These are phyloP conservation scores for Mycena chlorophos DNA, from an alignment of 768 basidiomycete genomes.

Conservation along the genomic window DNA sequence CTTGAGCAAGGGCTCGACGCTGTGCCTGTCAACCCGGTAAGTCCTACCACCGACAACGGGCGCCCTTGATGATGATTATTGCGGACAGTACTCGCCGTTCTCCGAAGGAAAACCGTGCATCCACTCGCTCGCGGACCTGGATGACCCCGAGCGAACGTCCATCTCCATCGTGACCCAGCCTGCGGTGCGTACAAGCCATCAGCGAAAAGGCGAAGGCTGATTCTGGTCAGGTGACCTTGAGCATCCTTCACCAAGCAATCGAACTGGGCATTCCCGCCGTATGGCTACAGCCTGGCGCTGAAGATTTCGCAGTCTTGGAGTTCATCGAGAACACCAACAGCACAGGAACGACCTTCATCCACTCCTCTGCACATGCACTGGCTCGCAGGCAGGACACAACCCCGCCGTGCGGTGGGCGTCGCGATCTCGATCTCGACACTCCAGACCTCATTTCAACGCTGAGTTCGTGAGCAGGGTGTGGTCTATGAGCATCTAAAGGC, in stretches of 20 bases:
- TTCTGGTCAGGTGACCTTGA: slow-evolving; percentile 54
- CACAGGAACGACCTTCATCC: slow-evolving; percentile 10
- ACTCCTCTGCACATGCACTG: neutral
- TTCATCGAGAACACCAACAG: slow-evolving; percentile 12
- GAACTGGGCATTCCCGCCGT: slow-evolving; percentile 46
- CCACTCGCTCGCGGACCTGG: slow-evolving; percentile 40
- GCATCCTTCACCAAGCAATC: slow-evolving; percentile 48
- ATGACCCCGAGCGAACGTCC: slow-evolving; percentile 46
- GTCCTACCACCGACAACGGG: neutral
- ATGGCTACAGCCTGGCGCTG: slow-evolving; percentile 70
- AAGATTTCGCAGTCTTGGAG: slow-evolving; percentile 40
- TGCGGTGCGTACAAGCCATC: slow-evolving; percentile 33
- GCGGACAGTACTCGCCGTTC: slow-evolving; percentile 22
- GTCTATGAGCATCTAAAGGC: neutral
- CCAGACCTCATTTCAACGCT: slow-evolving; percentile 17
- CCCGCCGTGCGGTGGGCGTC: neutral
- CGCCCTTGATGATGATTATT: neutral
- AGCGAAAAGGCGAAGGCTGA: neutral
- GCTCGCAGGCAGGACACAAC: neutral
- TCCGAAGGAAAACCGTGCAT: slow-evolving; percentile 48
- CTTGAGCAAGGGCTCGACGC: slow-evolving; percentile 44
- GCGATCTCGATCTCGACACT: neutral
- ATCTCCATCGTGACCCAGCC: slow-evolving; percentile 57
- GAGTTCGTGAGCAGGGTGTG: neutral
- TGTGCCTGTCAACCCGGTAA: slow-evolving; percentile 55